Evolutionary conservation across 2,329 filamentous ascomycete species (phyloP).

Genomic region (Podosphaera fusca): DNA sequence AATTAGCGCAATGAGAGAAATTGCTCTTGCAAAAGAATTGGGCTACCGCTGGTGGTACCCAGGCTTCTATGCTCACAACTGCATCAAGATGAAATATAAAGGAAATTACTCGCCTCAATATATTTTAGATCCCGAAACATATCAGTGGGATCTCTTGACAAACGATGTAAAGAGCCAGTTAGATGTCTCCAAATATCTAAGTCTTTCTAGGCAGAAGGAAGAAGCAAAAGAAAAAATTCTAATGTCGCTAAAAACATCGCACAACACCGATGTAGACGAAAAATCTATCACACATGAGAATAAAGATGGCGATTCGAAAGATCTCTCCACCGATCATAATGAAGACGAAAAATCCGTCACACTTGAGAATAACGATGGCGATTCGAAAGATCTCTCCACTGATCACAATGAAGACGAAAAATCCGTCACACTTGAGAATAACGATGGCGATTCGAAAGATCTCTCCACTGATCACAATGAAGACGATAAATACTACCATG

Average conservation of each 20-base stretch:
- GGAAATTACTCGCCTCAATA: constrained; percentile 54
- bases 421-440: not conserved
- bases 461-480: constrained; percentile 5
- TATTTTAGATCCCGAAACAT: constrained; percentile 44
- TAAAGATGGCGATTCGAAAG: not conserved
- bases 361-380: not conserved
- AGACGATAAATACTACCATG: not conserved
- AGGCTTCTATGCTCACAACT: constrained; percentile 62
- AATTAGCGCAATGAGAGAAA: constrained; percentile 50
- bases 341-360: not conserved
- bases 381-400: not conserved
- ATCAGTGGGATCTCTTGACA: constrained; percentile 34
- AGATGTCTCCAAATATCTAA: constrained; percentile 12
- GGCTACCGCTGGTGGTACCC: constrained; percentile 64
- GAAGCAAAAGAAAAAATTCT: not conserved
- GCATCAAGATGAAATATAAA: constrained; percentile 70
- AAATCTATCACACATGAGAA: not conserved
- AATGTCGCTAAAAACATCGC: not conserved
- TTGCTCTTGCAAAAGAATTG: constrained; percentile 41
- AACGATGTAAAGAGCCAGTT: constrained; percentile 28
- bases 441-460: not conserved
- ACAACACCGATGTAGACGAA: not conserved
- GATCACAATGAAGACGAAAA: not conserved
- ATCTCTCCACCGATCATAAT: too few relatives aligned
- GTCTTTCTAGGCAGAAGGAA: constrained; percentile 5